Evolutionary conservation across 805 yeast genomes (phyloP), one percentile per base, ranked within the genome.

Genomic region (Sugiyamaella lignohabitans): DNA sequence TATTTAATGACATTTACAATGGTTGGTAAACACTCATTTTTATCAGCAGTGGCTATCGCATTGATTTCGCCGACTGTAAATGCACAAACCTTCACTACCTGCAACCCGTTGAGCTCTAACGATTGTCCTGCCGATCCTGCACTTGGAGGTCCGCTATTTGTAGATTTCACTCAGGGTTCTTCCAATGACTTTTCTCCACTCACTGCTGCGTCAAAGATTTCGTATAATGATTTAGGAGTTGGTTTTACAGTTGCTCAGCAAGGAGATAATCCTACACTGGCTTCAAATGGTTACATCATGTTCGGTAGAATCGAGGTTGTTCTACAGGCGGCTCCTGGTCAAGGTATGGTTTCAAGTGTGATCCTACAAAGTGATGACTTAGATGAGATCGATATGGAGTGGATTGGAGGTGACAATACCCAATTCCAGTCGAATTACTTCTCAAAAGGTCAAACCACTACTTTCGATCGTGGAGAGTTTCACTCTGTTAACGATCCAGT

Each of bases 351-450:
- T 11, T 83, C 96, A 0, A 81, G 93, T 2, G 78, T 88, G 55
- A 86, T 82, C 53, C 71, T 88, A 46, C 94, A 87, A 60, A 71
- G 77, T 57, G 96, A 89, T 62, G 95, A 84, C 58, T 70, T 82
- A 53, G 97, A 89, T 65, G 97, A 89, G 66, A 79, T 89, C 40
- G 97, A 89, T 66, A 60, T 84, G 42, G 96, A 89, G 64, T 84
- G 93, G 81, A 71, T 84, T 39, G 96, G 96, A 17, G 80, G 85
- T 41, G 95, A 88, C 60, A 70, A 71, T 21, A 72, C 77, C 37
- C 82, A 86, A 61, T 78, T 84, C 56, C 94, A 86, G 66, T 72
- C 88, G 21, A 68, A 67, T 56, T 89, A 66, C 64, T 88, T 87
- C 69, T 78, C 87, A 32, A 84, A 88, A 62, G 96, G 96, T 50